These are phyloP conservation scores for Passiflora organensis DNA, from an alignment of 345 rosid species.

Conservation along the genomic window DNA sequence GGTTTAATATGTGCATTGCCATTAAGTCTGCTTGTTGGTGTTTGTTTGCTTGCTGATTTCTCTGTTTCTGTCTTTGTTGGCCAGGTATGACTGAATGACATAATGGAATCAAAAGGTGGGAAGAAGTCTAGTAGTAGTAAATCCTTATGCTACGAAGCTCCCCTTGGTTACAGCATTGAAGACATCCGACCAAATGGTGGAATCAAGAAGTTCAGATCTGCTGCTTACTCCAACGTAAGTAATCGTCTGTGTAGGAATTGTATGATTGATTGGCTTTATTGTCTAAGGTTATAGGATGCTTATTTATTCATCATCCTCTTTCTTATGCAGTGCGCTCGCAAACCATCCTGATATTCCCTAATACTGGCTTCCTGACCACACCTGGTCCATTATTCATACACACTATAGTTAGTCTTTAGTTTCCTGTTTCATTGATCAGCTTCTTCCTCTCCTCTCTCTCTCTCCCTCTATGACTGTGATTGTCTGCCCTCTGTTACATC, in stretches of 20 bases:
- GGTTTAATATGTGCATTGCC: too few relatives aligned
- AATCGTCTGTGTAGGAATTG: neutral
- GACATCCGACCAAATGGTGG: conserved; percentile 89
- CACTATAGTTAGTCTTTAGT: conserved; percentile 5
- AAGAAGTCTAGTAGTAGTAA: conserved; percentile 66
- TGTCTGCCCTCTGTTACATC: neutral
- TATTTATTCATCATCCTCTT: neutral
- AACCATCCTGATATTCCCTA: conserved; percentile 28
- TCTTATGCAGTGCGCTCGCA: conserved; percentile 33
- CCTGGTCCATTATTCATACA: conserved; percentile 5
- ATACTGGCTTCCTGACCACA: conserved; percentile 5
- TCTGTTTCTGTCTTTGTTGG: neutral
- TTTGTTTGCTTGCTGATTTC: neutral
- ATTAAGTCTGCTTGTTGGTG: neutral
- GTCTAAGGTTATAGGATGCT: neutral
- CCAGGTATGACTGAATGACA: conserved; percentile 46
- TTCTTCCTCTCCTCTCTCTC: conserved; percentile 14
- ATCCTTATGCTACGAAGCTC: conserved; percentile 72
- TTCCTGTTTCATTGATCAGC: neutral
- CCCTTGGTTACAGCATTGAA: conserved; percentile 88
- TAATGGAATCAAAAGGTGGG: conserved; percentile 87
- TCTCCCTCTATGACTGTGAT: conserved; percentile 1
- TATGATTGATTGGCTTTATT: neutral
- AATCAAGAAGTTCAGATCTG: conserved; percentile 86
- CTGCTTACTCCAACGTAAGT: conserved; percentile 90